Evolutionary conservation across 148 eudicot genomes (phyloP).

Genomic region (Nyssa sinensis): DNA sequence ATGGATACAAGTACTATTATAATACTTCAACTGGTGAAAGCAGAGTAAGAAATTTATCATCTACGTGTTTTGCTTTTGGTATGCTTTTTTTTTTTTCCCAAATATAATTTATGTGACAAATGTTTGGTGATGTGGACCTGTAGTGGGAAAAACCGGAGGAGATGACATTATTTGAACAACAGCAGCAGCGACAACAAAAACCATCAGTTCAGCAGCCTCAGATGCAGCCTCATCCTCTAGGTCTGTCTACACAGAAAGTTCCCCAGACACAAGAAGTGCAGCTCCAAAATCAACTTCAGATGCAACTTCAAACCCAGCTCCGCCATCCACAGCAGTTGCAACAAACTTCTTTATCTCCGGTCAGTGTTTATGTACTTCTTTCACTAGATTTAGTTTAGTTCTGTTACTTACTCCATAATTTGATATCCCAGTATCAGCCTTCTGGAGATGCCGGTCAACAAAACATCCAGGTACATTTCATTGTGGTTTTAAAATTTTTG

Average conservation of each 20-base stretch:
- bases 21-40: conserved; percentile 86
- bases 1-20: conserved; percentile 87
- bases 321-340: conserved; percentile 50
- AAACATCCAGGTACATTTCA: conserved; percentile 49
- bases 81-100: neutral
- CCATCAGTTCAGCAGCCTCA: conserved; percentile 50
- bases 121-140: conserved; percentile 18
- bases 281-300: conserved; percentile 32
- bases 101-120: neutral
- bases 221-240: conserved; percentile 43
- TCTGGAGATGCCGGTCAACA: conserved; percentile 46
- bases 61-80: neutral
- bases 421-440: conserved; percentile 58
- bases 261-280: conserved; percentile 47
- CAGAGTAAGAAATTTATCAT: conserved; percentile 51
- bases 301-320: too few species aligned
- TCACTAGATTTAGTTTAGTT: neutral
- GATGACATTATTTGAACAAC: conserved; percentile 51
- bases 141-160: conserved; percentile 85
- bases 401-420: conserved; percentile 5
- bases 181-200: conserved; percentile 39
- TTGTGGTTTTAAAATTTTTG: neutral
- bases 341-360: conserved; percentile 47
- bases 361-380: conserved; percentile 29
- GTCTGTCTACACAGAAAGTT: conserved; percentile 43